Conservation (phyloP, 352 stramenopile species). For the Phytophthora hibernalis region DNA sequence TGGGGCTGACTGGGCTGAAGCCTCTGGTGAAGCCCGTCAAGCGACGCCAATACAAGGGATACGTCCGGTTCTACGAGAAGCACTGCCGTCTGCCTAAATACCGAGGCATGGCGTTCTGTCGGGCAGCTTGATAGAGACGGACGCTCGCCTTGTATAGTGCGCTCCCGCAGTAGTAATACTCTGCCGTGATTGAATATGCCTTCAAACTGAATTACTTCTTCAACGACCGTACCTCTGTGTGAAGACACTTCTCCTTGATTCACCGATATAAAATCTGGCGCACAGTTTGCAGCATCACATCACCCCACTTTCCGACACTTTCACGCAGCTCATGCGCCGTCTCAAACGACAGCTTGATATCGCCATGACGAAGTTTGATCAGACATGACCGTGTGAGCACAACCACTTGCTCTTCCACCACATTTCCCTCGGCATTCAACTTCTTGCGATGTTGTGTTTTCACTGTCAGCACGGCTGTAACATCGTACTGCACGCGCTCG, state of each 20-base stretch:
- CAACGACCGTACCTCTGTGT: no score
- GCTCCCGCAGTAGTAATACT: background rate
- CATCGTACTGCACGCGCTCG: constrained; percentile 42
- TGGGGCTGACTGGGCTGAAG: constrained; percentile 12
- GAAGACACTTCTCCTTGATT: no score
- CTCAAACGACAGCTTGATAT: constrained; percentile 32
- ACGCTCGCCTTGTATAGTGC: no score
- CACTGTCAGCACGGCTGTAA: constrained; percentile 36
- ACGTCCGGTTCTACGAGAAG: constrained; percentile 20
- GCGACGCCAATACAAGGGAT: constrained; percentile 22
- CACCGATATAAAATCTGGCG: constrained; percentile 43
- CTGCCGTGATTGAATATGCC: no score
- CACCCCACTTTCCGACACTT: constrained; percentile 50
- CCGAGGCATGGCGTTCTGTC: constrained; percentile 15
- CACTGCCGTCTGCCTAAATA: constrained; percentile 15
- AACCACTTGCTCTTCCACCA: constrained; percentile 35
- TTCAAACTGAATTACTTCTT: background rate
- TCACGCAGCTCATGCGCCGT: constrained; percentile 50
- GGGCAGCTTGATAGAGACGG: no score
- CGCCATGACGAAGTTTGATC: constrained; percentile 31
- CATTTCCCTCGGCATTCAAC: constrained; percentile 4
- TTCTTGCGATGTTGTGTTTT: constrained; percentile 25
- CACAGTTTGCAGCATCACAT: constrained; percentile 58
- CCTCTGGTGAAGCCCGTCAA: constrained; percentile 15
- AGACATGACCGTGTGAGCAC: constrained; percentile 42